A percentile compares a stretch with the other conserved stretches of the same genome.
Conservation (phyloP, 805 yeast species). For the Lipomyces starkeyi region DNA sequence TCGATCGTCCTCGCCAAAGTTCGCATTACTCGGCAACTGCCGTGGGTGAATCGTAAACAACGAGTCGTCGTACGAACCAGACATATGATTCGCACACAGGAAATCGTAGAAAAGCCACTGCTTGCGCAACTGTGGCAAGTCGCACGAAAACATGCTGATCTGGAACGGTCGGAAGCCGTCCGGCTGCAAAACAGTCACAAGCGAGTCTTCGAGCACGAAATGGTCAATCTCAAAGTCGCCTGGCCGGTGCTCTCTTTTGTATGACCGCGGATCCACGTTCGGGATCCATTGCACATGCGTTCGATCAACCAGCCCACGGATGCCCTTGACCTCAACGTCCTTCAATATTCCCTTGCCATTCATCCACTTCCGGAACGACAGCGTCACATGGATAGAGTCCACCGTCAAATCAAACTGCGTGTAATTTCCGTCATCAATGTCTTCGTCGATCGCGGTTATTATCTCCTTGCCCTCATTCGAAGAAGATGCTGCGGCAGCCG, state of each 20-base stretch:
- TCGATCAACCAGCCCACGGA: constrained; percentile 92
- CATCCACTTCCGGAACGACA: constrained; percentile 85
- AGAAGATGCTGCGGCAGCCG: constrained; percentile 40
- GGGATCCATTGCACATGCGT: constrained; percentile 84
- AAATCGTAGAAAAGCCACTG: constrained; percentile 94
- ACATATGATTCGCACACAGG: constrained; percentile 78
- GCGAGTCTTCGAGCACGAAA: constrained; percentile 81
- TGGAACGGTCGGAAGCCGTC: constrained; percentile 79
- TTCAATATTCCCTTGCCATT: constrained; percentile 87
- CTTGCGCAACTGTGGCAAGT: constrained; percentile 76
- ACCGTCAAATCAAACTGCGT: constrained; percentile 94
- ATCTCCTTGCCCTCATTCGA: constrained; percentile 2
- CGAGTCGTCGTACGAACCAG: constrained; percentile 93
- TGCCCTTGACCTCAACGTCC: constrained; percentile 78
- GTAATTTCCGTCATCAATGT: constrained; percentile 80
- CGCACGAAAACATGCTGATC: constrained; percentile 87
- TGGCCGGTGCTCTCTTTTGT: constrained; percentile 71
- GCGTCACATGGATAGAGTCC: constrained; percentile 78
- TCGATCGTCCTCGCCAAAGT: constrained; percentile 38
- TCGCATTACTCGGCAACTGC: constrained; percentile 53
- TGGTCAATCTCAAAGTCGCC: constrained; percentile 94
- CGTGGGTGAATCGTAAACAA: constrained; percentile 87
- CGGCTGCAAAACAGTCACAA: constrained; percentile 84
- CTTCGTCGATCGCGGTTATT: constrained; percentile 45
- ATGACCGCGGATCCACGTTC: constrained; percentile 81